Evolutionary conservation across 2,329 filamentous ascomycete genomes (phyloP), one percentile per base, ranked within the genome.

Genomic region (Elsinoe ampelina): DNA sequence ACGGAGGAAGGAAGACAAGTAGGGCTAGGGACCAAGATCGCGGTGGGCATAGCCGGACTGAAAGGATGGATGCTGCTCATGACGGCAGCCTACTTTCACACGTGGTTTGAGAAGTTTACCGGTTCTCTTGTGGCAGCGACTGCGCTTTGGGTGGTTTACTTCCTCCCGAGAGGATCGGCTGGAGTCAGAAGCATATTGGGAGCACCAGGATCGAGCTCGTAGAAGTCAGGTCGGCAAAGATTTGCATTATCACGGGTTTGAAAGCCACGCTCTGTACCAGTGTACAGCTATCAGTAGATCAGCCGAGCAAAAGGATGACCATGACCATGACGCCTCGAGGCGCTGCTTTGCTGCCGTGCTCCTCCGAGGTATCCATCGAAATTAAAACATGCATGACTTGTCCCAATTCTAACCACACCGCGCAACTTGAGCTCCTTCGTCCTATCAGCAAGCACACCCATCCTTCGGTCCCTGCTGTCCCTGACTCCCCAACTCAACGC

Each of bases 41-140:
- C 73, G 63, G 60, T 80, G 68, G 68, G 67, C 0, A 82, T 96
- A 22, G 79, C 86, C 15, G 83, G 72, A 0, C 65, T 96, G 67
- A 89, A 85, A 67, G 81, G 85, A 75, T 97, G 93, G 89, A 98
- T 98, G 93, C 72, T 98, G 68, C 77, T 97, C 60, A 98, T 98
- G 93, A 98, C 93, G 39, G 91, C 91, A 2, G 91, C 95, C 38
- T 98, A 92, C 77, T 98, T 98, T 67, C 93, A 98, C 71, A 98
- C 93, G 0, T 97, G 92, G 91, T 85, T 95, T 65, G 93, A 98
- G 75, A 98, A 97, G 85, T 73, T 77, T 54, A 78, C 75, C 13
- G 76, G 75, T 0, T 63, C 77, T 54, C 19, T 75, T n/a, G 74
- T 78, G 19, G 76, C 75, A 1, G 75, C 76, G 60, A 61, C 61